phyloP scores from a whole-genome alignment of 2,329 filamentous ascomycete genomes.

The Rhinocladiella similis region DNA sequence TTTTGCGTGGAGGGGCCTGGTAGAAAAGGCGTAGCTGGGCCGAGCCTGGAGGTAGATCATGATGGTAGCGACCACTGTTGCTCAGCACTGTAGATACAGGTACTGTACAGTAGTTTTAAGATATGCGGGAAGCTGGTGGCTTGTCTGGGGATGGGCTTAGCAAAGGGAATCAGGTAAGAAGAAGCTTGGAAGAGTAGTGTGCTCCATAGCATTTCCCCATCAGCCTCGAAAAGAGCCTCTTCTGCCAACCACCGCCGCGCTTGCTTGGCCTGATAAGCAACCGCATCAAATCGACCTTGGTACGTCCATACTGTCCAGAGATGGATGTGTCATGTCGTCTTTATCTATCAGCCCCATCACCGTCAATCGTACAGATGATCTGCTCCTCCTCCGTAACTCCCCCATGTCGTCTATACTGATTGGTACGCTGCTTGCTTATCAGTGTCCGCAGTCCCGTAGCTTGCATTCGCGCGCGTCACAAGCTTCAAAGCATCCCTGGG shows the following conservation, averaged over 20 bases:
- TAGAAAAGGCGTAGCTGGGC: neutral
- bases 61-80: neutral
- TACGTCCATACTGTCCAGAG: too few relatives aligned
- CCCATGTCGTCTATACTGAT: neutral
- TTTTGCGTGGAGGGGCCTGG: neutral
- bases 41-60: neutral
- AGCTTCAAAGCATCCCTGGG: neutral
- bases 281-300: too few relatives aligned
- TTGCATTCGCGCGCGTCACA: neutral
- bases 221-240: neutral
- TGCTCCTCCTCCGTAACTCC: neutral
- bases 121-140: neutral
- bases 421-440: conserved; percentile 1
- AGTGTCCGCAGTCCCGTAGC: neutral
- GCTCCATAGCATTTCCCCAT: neutral
- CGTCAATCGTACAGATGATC: neutral
- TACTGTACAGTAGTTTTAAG: too few relatives aligned
- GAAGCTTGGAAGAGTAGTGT: neutral
- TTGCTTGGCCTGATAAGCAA: neutral
- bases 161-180: neutral
- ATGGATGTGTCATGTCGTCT: too few relatives aligned
- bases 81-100: neutral
- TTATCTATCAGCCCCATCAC: too few relatives aligned
- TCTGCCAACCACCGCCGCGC: neutral
- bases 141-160: neutral